Evolutionary conservation across 371 early-diverging fungal species (phyloP), one percentile per base, ranked within the genome.

Genomic region (Apophysomyces sp.): DNA sequence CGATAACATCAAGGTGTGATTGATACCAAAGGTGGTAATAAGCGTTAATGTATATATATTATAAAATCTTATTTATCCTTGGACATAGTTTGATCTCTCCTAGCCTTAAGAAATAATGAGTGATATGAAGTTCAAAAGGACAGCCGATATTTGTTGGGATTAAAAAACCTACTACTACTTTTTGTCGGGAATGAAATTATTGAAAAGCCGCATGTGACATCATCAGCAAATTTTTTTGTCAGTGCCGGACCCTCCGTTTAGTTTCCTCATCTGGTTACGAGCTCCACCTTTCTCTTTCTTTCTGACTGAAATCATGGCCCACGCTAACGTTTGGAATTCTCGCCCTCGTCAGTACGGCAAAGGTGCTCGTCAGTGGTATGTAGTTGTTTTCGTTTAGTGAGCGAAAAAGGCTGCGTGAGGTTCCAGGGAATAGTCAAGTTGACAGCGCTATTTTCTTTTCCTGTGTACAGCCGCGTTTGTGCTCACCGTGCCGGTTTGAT

Each of bases 401-500:
- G 24, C 8, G 27, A 15, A 56, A 36, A 37, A 36, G 4, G 27
- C 12, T 29, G 31, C 15, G n/a, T 30, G 54, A 7, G 29, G 11
- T 12, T 13, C 18, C 37, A 29, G 57, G 27, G 28, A 7, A 29
- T 27, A 21, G 39, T 51, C 11, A 15, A 30, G 24, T 44, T 44
- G 27, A 44, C 49, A 3, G 11, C n/a, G 21, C 31, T 21, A 36
- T 62, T 49, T 41, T 29, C n/a, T 36, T 53, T 34, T 40, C 16
- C 39, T 66, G 15, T 41, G 16, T 12, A 57, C 71, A 92, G 94
- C 90, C 94, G 98, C 71, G 94, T 96, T 75, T 95, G 94, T 85
- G 88, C 94, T 63, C 97, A 98, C 92, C 95, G 89, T 72, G 95
- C 95, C 69, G 99, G 98, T 89, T 87, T 99, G 69, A 99, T 99